Conservation (phyloP, 139 green algal species). For the Chlorella ohadii region DNA sequence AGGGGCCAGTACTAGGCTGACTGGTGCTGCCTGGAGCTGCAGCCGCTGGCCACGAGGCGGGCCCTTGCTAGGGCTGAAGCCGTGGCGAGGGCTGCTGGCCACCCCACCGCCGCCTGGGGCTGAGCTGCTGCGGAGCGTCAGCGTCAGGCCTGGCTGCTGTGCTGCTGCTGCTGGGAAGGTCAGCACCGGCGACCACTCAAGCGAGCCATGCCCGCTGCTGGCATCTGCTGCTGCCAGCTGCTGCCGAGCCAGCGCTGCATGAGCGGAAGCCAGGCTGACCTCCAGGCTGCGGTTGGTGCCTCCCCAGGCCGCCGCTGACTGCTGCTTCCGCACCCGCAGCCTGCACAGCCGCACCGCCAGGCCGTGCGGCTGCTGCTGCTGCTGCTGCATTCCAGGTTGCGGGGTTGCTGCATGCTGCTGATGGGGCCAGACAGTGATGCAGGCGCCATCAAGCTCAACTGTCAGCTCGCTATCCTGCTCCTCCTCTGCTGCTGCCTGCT, state of each 20-base stretch:
- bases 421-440: slow-evolving; percentile 5
- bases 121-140: background rate
- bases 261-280: background rate
- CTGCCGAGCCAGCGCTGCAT: background rate
- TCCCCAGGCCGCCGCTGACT: background rate
- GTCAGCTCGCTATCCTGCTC: background rate
- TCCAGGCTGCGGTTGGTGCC: slow-evolving; percentile 1
- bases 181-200: background rate
- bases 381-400: background rate
- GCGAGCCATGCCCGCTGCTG: background rate
- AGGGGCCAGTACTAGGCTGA: background rate
- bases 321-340: background rate
- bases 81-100: background rate
- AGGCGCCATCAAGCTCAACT: background rate
- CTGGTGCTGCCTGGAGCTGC: slow-evolving; percentile 8
- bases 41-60: background rate
- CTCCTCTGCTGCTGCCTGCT: background rate
- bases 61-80: background rate
- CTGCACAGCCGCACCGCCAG: slow-evolving; percentile 11
- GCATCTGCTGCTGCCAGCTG: background rate
- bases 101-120: background rate
- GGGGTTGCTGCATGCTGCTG: background rate
- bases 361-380: background rate
- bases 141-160: background rate
- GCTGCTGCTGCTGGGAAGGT: slow-evolving; percentile 3